Percentiles rank a stretch among this genome's conserved stretches.
Conservation (phyloP, 495 filamentous ascomycete species). For the Trichodelitschia bisporula region DNA sequence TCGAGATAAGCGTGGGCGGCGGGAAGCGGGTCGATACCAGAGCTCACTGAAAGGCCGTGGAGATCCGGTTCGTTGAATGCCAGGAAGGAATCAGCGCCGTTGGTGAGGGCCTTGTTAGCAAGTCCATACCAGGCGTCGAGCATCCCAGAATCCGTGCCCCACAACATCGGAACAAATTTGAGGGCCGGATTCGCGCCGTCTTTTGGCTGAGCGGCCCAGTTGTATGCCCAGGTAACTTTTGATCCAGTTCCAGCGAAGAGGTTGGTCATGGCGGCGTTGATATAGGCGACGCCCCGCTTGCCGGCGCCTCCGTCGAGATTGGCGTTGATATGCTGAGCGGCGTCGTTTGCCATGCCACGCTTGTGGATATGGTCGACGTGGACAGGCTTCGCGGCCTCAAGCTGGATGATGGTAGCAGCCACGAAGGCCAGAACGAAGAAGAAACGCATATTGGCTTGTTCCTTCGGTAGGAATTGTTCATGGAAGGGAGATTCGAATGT, state of each 20-base stretch:
- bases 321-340: no score
- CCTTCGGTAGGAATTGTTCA: no score
- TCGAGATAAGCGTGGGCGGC: slow-evolving; percentile 36
- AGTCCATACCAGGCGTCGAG: slow-evolving; percentile 27
- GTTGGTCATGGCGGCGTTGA: slow-evolving; percentile 30
- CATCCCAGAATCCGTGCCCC: slow-evolving; percentile 29
- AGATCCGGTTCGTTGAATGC: slow-evolving; percentile 80
- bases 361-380: no score
- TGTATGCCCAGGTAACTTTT: slow-evolving; percentile 48
- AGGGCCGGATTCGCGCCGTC: slow-evolving; percentile 19
- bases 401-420: no score
- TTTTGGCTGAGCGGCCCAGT: slow-evolving; percentile 35
- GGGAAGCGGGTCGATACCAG: slow-evolving; percentile 31
- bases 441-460: no score
- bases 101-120: slow-evolving; percentile 30
- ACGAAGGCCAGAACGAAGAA: no score
- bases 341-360: no score
- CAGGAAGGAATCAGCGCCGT: slow-evolving; percentile 37
- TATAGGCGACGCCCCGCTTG: slow-evolving; percentile 65
- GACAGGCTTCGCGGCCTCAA: no score
- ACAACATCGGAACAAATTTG: slow-evolving; percentile 57
- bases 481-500: no score
- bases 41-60: slow-evolving; percentile 28
- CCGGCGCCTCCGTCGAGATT: no score
- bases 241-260: slow-evolving; percentile 21